Conservation (phyloP, 2,329 filamentous ascomycete genomes). For the Aspergillus sp. region DNA sequence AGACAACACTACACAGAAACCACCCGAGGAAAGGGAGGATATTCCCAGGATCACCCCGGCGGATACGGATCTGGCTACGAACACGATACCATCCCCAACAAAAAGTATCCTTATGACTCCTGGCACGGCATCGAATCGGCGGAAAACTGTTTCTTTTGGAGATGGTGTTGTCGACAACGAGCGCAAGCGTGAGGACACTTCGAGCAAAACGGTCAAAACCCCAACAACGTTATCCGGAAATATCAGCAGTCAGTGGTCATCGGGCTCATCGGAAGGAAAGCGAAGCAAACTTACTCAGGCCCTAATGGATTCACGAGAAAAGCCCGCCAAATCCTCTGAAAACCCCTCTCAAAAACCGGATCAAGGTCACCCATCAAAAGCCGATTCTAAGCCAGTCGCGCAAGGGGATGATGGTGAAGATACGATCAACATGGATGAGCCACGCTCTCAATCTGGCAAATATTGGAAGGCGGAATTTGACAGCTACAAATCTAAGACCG, state of each 20-base stretch:
- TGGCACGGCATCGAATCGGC: constrained; percentile 55
- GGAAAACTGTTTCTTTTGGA: constrained; percentile 63
- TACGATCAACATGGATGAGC: constrained; percentile 55
- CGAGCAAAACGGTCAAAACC: constrained; percentile 49
- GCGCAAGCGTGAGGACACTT: constrained; percentile 46
- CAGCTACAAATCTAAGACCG: constrained; percentile 57
- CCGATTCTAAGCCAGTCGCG: constrained; percentile 21
- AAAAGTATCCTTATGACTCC: constrained; percentile 67
- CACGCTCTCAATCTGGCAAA: constrained; percentile 57
- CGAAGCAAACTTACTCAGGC: constrained; percentile 44
- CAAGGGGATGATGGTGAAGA: constrained; percentile 42
- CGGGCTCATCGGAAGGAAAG: constrained; percentile 32
- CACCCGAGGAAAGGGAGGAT: constrained; percentile 21
- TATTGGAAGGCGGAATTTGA: constrained; percentile 65
- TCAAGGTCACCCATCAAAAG: constrained; percentile 15
- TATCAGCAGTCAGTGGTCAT: constrained; percentile 47
- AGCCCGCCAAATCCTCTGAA: constrained; percentile 28
- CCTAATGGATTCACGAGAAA: constrained; percentile 41
- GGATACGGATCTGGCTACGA: constrained; percentile 26
- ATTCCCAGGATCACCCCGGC: constrained; percentile 21
- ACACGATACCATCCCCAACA: constrained; percentile 50
- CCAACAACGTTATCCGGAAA: constrained; percentile 47
- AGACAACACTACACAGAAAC: constrained; percentile 21
- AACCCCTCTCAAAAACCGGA: constrained; percentile 12
- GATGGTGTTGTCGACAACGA: constrained; percentile 59